Base-by-base conservation (phyloP, 2,329 filamentous ascomycete genomes). In the Apiospora phragmitis region DNA sequence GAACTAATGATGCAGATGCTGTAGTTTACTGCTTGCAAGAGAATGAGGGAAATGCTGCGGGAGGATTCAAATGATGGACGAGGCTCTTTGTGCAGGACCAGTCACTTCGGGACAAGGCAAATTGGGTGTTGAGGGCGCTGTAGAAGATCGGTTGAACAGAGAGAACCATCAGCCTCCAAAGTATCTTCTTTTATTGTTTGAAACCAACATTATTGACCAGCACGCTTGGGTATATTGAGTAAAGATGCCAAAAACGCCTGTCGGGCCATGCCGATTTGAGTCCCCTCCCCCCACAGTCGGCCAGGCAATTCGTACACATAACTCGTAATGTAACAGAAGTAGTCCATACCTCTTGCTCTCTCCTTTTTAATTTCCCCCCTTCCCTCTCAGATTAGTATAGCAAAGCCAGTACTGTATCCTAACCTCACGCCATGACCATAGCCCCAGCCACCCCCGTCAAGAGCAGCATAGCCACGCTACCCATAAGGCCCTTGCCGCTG, bases 171-270 rank as follows among this genome's bases (percentile, higher is more conserved):
- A 59, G 8, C 38, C 16, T 35, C 51, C 8, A 35, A 21, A 59
- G 29, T 35, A n/a, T 59, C 8, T 12, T 12, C n/a, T n/a, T 62
- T 62, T 38, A 62, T 38, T 62, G 32, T 38, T 24, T 38, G 26
- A n/a, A 62, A n/a, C 8, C 32, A 38, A 62, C 11, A 62, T 24
- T 38, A 62, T 24, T 38, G 55, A 62, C 55, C 55, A 38, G 32
- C 21, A 62, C 55, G 55, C 55, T 62, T 62, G 55, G 55, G 55
- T 62, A 62, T 62, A 62, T 38, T 62, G 55, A 62, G n/a, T 62
- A 38, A 38, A 21, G 18, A 62, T 38, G 55, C 55, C 32, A 62
- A 38, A 38, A 62, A 62, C 55, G 55, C 55, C 55, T 9, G 32
- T 62, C 55, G 55, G 55, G 32, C 55, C 55, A 14, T 62, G 55